Evolutionary conservation across 2,329 filamentous ascomycete species (phyloP), one percentile per base, ranked within the genome.

Genomic region (Ophiostoma tasmaniense): DNA sequence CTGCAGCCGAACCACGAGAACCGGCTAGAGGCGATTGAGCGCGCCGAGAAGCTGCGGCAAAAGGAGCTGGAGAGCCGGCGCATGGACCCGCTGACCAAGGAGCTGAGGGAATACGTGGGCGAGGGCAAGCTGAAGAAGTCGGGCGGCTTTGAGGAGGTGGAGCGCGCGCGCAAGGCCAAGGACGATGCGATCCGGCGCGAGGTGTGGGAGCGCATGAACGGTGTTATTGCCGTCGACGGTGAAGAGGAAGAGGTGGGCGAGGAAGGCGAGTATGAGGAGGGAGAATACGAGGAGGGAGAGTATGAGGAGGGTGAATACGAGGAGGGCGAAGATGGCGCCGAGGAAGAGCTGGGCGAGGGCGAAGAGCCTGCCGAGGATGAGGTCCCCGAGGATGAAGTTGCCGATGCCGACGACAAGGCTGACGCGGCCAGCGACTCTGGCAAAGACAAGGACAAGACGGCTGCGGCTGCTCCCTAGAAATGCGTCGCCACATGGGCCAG

Each of bases 41-140:
- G 95, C n/a, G 95, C 95, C 0, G 95, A 98, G 80, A 95, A 93
- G 80, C 84, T 93, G 8, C 85, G 95, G 28, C 91, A 95, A 78
- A 93, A 92, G 76, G 95, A 99, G 76, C 84, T 99, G 0, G 90
- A 92, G 76, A 89, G 82, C 71, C 86, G 95, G 2, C 84, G 83
- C 33, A 91, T 89, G 45, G 91, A 92, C 74, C 83, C 85, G 37
- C 89, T 99, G 75, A 92, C 91, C 77, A 91, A 91, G 74, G 95
- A 99, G 78, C 85, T 99, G 10, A 86, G 87, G 20, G 85, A 80
- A 39, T 99, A 98, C 76, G 94, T 98, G 1, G 86, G 91, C 72
- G 92, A 97, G 75, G 92, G 92, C 70, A 95, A 91, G 78, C 81
- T 99, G 73, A 98, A 97, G 85, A 98, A 98, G 84, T 93, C 90